phyloP scores from a whole-genome alignment of 2,329 filamentous ascomycete species.

The Stachybotrys echinatus region DNA sequence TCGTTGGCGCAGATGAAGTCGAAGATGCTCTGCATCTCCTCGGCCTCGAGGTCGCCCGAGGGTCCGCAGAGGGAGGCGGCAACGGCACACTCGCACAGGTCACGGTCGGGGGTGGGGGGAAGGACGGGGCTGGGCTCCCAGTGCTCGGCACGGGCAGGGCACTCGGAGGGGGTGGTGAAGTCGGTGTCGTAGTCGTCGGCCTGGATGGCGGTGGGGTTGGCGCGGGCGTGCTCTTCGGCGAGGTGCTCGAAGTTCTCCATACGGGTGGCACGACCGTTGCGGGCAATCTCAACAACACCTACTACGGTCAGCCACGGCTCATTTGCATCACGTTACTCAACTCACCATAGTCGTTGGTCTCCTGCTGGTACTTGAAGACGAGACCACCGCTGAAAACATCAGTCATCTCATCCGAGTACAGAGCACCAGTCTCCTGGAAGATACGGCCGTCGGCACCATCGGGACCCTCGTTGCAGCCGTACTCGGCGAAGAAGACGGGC shows the following conservation, averaged over 20 bases:
- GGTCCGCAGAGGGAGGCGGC: conserved; percentile 67
- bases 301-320: conserved; percentile 13
- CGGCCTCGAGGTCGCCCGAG: conserved; percentile 46
- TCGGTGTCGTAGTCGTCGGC: conserved; percentile 65
- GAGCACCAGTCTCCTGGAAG: conserved; percentile 78
- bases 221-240: conserved; percentile 62
- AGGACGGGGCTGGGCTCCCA: conserved; percentile 67
- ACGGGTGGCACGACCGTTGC: conserved; percentile 55
- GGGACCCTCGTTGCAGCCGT: conserved; percentile 76
- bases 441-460: conserved; percentile 58
- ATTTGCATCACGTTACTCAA: conserved; percentile 1
- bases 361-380: conserved; percentile 98
- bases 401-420: conserved; percentile 80
- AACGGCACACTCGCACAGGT: conserved; percentile 84
- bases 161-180: conserved; percentile 60
- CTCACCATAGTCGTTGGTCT: conserved; percentile 79
- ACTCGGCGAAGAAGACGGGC: conserved; percentile 97
- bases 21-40: conserved; percentile 66
- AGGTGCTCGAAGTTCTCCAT: conserved; percentile 72
- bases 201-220: conserved; percentile 60
- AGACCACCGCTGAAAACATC: conserved; percentile 90
- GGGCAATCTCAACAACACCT: conserved; percentile 60
- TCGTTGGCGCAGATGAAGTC: conserved; percentile 62
- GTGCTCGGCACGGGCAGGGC: conserved; percentile 58
- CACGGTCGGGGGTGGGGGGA: conserved; percentile 73